These are phyloP conservation scores for Acidiella bohemica DNA, from an alignment of 495 filamentous ascomycete genomes.

Conservation along the genomic window DNA sequence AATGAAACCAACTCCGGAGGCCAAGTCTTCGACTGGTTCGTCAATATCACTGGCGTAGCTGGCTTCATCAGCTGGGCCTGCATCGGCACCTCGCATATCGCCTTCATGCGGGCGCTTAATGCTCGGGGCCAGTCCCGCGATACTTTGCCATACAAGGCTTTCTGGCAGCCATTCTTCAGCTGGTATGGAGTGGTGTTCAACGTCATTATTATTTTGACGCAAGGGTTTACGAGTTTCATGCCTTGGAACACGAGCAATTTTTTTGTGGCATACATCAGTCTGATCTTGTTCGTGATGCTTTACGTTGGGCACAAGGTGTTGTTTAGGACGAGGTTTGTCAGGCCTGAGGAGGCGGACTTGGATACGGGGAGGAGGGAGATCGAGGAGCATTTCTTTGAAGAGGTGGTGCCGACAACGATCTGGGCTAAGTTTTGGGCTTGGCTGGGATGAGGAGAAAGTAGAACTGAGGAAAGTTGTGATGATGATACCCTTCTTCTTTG, in stretches of 20 bases:
- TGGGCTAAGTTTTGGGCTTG: slow-evolving; percentile 10
- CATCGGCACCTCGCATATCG: slow-evolving; percentile 36
- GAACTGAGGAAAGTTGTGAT: too few species aligned
- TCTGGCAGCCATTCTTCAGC: slow-evolving; percentile 41
- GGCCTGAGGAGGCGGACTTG: slow-evolving; percentile 22
- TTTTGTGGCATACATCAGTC: slow-evolving; percentile 42
- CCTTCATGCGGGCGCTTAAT: slow-evolving; percentile 43
- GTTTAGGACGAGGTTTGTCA: slow-evolving; percentile 21
- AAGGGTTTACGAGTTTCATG: slow-evolving; percentile 58
- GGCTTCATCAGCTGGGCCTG: slow-evolving; percentile 36
- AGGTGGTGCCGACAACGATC: slow-evolving; percentile 7
- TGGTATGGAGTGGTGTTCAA: slow-evolving; percentile 53
- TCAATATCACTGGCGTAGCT: slow-evolving; percentile 29
- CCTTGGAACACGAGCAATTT: slow-evolving; percentile 35
- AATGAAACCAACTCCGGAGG: slow-evolving; percentile 37
- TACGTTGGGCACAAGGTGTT: slow-evolving; percentile 25
- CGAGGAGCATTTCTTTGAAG: slow-evolving; percentile 19
- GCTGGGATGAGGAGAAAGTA: too few species aligned
- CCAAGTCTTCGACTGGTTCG: slow-evolving; percentile 30
- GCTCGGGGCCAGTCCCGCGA: slow-evolving; percentile 42
- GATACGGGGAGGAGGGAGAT: slow-evolving; percentile 20
- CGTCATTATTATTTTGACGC: slow-evolving; percentile 50
- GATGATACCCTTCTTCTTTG: too few species aligned
- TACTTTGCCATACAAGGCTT: slow-evolving; percentile 44
- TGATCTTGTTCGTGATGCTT: slow-evolving; percentile 41